These are phyloP conservation scores for Phanerochaete sordida DNA, from an alignment of 768 basidiomycete species.

Conservation along the genomic window DNA sequence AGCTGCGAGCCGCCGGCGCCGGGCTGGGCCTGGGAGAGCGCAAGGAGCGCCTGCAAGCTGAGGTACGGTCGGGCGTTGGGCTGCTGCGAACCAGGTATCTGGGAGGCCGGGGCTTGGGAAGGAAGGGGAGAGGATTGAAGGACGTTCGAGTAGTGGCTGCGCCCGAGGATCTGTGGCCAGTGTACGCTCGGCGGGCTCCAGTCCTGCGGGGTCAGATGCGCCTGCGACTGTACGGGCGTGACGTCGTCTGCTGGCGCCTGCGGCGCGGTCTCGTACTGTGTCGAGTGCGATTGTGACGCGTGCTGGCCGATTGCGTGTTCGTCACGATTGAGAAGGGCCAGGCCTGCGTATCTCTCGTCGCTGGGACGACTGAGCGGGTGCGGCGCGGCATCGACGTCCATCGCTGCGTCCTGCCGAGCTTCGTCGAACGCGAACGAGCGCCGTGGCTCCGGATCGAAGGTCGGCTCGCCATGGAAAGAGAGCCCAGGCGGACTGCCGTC, in stretches of 20 bases:
- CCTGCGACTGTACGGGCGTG: neutral
- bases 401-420: neutral
- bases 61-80: too few species aligned
- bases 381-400: neutral
- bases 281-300: neutral
- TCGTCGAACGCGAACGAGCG: neutral
- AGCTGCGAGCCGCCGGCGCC: neutral
- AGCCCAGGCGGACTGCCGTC: neutral
- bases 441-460: neutral
- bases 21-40: neutral
- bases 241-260: neutral
- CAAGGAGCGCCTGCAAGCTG: neutral
- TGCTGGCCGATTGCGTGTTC: neutral
- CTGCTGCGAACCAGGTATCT: neutral
- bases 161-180: neutral
- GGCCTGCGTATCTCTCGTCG: too few species aligned
- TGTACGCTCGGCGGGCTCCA: neutral
- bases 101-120: neutral
- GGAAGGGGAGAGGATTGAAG: neutral
- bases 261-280: neutral
- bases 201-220: neutral
- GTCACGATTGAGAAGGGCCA: neutral
- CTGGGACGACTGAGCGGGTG: neutral
- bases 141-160: neutral
- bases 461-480: neutral